Evolutionary conservation across 106 monocot genomes (phyloP).

Genomic region (Dactylorhiza incarnata): DNA sequence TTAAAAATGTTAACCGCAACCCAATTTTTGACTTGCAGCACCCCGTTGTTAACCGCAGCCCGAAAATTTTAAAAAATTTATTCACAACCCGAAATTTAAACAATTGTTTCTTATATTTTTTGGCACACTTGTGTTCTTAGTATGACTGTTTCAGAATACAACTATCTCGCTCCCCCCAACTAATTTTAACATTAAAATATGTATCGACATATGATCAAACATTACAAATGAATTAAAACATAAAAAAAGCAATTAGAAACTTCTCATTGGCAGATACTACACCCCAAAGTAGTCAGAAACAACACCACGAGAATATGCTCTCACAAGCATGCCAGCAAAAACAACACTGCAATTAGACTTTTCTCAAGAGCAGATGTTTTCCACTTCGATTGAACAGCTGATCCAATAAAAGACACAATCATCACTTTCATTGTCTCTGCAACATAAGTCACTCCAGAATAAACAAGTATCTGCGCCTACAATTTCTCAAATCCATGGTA

Average conservation of each 20-base stretch:
- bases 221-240: not conserved
- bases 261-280: constrained; percentile 30
- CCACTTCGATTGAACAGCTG: constrained; percentile 47
- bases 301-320: constrained; percentile 60
- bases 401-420: constrained; percentile 73
- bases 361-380: constrained; percentile 33
- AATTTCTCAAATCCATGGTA: constrained; percentile 55
- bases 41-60: no score
- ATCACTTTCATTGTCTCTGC: constrained; percentile 81
- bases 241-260: not conserved
- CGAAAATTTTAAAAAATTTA: no score
- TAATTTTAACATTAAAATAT: not conserved
- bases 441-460: constrained; percentile 54
- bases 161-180: no score
- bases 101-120: no score
- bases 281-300: constrained; percentile 56
- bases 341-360: constrained; percentile 65
- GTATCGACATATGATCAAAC: not conserved
- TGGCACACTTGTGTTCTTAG: no score
- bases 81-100: no score
- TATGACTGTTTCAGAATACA: no score
- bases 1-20: no score
- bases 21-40: no score
- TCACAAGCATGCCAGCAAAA: constrained; percentile 58
- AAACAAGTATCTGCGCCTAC: constrained; percentile 49